Evolutionary conservation across 2,329 filamentous ascomycete genomes (phyloP).

Genomic region (Colletotrichum orbiculare): DNA sequence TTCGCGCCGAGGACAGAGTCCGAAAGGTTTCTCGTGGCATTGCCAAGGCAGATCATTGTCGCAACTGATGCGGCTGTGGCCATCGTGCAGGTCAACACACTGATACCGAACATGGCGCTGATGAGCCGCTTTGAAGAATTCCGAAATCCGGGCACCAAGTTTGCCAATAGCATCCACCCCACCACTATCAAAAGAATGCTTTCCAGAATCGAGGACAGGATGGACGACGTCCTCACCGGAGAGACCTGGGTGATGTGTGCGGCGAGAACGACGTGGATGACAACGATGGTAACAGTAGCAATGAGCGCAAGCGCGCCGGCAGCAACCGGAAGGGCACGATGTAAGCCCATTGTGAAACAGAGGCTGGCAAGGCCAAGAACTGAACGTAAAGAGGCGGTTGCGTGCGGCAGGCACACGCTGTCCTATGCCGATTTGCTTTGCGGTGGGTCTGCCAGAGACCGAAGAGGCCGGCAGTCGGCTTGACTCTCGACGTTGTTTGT

Average conservation of each 20-base stretch:
- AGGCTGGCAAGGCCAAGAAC: conserved; percentile 25
- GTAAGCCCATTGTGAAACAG: conserved; percentile 47
- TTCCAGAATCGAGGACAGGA: conserved; percentile 52
- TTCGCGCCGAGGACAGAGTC: conserved; percentile 47
- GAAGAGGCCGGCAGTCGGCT: conserved; percentile 12
- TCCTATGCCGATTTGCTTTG: not conserved
- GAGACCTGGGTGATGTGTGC: conserved; percentile 44
- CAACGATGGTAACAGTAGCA: conserved; percentile 52
- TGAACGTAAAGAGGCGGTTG: conserved; percentile 7
- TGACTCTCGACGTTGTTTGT: conserved; percentile 17
- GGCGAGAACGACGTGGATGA: conserved; percentile 54
- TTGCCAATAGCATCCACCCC: conserved; percentile 45
- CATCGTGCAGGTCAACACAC: conserved; percentile 54
- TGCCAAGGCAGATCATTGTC: conserved; percentile 54
- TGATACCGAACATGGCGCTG: conserved; percentile 50
- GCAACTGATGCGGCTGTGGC: conserved; percentile 58
- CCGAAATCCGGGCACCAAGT: conserved; percentile 41
- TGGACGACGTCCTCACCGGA: conserved; percentile 48
- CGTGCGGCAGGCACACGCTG: not conserved
- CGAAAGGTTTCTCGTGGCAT: conserved; percentile 43
- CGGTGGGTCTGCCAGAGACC: conserved; percentile 35
- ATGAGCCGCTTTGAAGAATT: conserved; percentile 40
- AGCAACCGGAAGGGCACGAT: conserved; percentile 47
- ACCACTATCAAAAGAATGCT: conserved; percentile 49
- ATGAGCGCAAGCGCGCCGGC: conserved; percentile 51